Base-by-base conservation (phyloP, 1,284 basidiomycete species). In the Boletus mariae region DNA sequence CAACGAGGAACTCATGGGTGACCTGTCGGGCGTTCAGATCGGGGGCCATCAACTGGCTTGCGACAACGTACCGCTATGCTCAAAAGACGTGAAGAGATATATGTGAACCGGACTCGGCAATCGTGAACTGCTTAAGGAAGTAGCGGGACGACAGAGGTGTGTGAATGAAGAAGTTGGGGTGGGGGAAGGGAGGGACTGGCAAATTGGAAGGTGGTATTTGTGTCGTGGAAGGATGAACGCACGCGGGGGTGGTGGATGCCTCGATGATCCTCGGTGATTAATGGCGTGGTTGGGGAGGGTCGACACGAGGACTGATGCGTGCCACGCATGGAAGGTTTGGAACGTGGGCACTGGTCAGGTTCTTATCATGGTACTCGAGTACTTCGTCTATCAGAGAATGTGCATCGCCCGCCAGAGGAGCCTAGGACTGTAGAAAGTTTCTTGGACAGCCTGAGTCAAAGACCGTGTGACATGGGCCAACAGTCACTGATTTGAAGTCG, bases 221-320 rank as follows among this genome's bases (percentile, higher is more conserved):
- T 60, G 61, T 53, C 47, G 38, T 15, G 52, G 38, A 38, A 32
- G 35, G 47, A 47, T 45, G 12, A 31, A 31, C n/a, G 29, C 50
- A 43, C 41, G 46, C 32, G 20, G 35, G 32, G 47, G 45, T 47
- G 60, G 45, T 50, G 60, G 17, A 23, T 34, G 59, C 54, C 57
- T 52, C 47, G 61, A 64, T 52, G 59, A 38, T 45, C 53, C 52
- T 62, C 64, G 62, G 66, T 56, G 47, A 66, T 67, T 68, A 68
- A 50, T 41, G 46, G 52, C 51, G 53, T 47, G 53, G 51, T 17
- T 44, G n/a, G n/a, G 41, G 37, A 20, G 43, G 53, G 60, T 52
- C 11, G n/a, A 53, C 62, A 66, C 60, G 62, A 63, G 64, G 62
- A 44, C 28, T 42, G 42, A 49, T 15, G 45, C 32, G 2, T 53